Evolutionary conservation across 192 early-diverging fungal genomes (phyloP).

Genomic region (Backusella liffmaniae): DNA sequence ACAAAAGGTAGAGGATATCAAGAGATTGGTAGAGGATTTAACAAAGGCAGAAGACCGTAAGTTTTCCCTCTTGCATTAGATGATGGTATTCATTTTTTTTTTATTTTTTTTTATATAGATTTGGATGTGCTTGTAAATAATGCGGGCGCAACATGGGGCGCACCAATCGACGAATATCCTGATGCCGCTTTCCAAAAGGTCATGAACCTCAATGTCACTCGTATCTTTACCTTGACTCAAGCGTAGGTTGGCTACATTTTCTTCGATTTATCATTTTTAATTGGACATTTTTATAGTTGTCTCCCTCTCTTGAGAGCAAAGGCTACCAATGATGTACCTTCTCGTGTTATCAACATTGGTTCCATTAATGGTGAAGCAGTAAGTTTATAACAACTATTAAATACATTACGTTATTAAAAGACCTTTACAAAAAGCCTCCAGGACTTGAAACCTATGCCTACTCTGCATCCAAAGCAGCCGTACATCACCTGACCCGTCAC

Average conservation of each 20-base stretch:
- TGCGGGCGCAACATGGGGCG: slow-evolving; percentile 58
- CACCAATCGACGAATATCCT: slow-evolving; percentile 52
- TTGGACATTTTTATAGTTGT: slow-evolving; percentile 30
- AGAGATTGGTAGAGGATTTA: slow-evolving; percentile 56
- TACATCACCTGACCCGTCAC: slow-evolving; percentile 69
- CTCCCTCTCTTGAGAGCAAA: slow-evolving; percentile 67
- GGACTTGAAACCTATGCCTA: slow-evolving; percentile 66
- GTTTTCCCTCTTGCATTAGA: neutral
- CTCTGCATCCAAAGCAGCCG: slow-evolving; percentile 76
- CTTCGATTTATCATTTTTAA: neutral
- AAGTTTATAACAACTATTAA: neutral
- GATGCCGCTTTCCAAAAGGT: slow-evolving; percentile 71
- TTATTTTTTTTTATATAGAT: slow-evolving; percentile 42
- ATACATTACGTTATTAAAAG: neutral
- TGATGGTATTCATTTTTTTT: no score
- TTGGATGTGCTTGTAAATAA: slow-evolving; percentile 90
- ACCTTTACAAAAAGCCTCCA: slow-evolving; percentile 13
- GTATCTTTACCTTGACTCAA: slow-evolving; percentile 75
- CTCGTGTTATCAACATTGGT: slow-evolving; percentile 84
- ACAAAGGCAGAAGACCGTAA: slow-evolving; percentile 56
- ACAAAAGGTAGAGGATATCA: slow-evolving; percentile 52
- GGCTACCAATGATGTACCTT: slow-evolving; percentile 50
- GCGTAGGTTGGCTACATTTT: slow-evolving; percentile 33
- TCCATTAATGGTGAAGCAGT: slow-evolving; percentile 54
- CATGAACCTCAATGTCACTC: slow-evolving; percentile 84